Conservation (phyloP, 140 eudicot genomes). For the Cichorium intybus region DNA sequence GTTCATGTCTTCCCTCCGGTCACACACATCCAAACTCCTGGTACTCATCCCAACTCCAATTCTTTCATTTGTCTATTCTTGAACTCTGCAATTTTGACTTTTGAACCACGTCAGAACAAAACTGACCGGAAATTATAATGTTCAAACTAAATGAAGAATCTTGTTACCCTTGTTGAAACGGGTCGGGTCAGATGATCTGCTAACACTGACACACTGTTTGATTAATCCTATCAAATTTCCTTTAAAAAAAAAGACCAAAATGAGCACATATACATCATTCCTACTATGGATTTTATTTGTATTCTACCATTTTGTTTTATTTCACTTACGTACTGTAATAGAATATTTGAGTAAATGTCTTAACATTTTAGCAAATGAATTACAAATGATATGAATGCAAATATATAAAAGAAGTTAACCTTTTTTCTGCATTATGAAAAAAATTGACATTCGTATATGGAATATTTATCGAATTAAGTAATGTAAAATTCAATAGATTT, state of each 20-base stretch:
- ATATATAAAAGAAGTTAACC: too few relatives aligned
- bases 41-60: constrained; percentile 25
- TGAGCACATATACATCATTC: neutral
- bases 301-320: neutral
- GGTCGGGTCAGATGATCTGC: neutral
- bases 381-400: too few relatives aligned
- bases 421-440: too few relatives aligned
- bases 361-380: too few relatives aligned
- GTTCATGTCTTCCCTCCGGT: constrained; percentile 76
- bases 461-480: neutral
- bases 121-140: neutral
- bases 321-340: neutral
- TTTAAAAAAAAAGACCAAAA: neutral
- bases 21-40: constrained; percentile 74
- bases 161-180: neutral
- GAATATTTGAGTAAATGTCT: neutral
- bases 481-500: neutral
- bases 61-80: neutral
- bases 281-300: neutral
- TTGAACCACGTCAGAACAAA: too few relatives aligned
- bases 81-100: neutral
- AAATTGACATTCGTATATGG: too few relatives aligned
- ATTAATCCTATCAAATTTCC: too few relatives aligned
- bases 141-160: neutral
- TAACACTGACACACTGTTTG: neutral